Base-by-base conservation (phyloP, 2,329 filamentous ascomycete genomes). In the Talaromyces sp. region DNA sequence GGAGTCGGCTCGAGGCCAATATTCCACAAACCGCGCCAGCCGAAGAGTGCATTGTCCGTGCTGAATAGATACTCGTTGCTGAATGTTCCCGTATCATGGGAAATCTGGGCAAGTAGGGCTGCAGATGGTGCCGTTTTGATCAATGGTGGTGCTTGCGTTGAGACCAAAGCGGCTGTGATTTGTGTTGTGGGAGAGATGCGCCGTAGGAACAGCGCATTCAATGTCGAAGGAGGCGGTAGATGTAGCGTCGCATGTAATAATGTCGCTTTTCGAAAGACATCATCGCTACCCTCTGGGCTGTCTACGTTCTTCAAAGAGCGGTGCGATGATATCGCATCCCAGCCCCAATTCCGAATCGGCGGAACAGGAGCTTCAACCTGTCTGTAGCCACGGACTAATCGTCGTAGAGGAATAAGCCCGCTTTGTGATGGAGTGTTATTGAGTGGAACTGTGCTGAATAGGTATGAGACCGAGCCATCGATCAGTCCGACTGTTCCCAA, bases 381-480 rank as follows among this genome's bases (percentile, higher is more conserved):
- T 65, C 90, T 87, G 76, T 97, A 98, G 1, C 94, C 93, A 64
- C 87, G 87, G 59, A 97, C 86, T 25, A 97, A 85, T 69, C 89
- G 85, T 37, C 89, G 89, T 10, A 99, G 82, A 15, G 92, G 88
- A 43, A 97, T 89, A 25, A 86, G 82, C 57, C 89, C 88, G 71
- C 92, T 96, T 77, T 87, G 86, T 77, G 83, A 92, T 68, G 80
- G 79, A 22, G 86, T 80, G 61, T 89, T 83, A 45, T 83, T 81
- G 64, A 98, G 85, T 13, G 92, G 89, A 9, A 95, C 84, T 2
- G 92, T 96, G 58, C 93, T 96, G 82, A 96, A 98, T 62, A 99
- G 87, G 79, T 98, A 99, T 15, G 93, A 96, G 65, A 99, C 86
- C n/a, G 93, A 97, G 75, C 95, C 95, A 80, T 98, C 94, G 61